Percentiles rank a stretch among this genome's conserved stretches.
phyloP scores from a whole-genome alignment of 768 basidiomycete species.

The Neoboletus subvelutipes region DNA sequence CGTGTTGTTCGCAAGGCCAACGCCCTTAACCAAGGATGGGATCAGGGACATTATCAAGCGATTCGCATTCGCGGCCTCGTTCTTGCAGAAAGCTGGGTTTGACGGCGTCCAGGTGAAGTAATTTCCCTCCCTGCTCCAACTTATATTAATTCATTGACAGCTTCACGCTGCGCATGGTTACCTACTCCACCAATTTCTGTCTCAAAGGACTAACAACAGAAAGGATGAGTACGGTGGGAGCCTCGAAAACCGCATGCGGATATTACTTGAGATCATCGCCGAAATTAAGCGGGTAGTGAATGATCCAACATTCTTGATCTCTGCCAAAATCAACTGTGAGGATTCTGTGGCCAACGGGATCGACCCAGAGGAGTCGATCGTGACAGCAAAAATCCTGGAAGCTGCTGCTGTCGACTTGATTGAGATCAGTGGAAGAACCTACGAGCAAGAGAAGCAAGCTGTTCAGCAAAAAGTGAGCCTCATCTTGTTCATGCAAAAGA shows the following conservation, averaged over 20 bases:
- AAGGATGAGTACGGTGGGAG: conserved; percentile 59
- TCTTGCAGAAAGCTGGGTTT: conserved; percentile 58
- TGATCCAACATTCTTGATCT: conserved; percentile 29
- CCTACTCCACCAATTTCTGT: conserved; percentile 49
- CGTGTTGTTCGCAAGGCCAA: conserved; percentile 31
- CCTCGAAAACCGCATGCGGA: conserved; percentile 49
- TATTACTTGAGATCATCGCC: conserved; percentile 46
- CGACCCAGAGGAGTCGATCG: conserved; percentile 31
- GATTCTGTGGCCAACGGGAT: conserved; percentile 33
- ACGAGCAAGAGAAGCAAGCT: conserved; percentile 24
- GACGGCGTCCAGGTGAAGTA: conserved; percentile 55
- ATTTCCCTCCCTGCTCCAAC: not conserved
- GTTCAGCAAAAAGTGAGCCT: conserved; percentile 12
- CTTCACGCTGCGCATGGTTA: conserved; percentile 47
- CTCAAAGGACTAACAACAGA: conserved; percentile 43
- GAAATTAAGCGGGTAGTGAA: conserved; percentile 43
- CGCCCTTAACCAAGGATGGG: conserved; percentile 44
- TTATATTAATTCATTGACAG: conserved; percentile 15
- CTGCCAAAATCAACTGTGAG: conserved; percentile 35
- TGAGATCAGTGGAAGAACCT: conserved; percentile 42
- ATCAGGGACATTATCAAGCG: conserved; percentile 50
- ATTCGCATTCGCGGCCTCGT: conserved; percentile 54
- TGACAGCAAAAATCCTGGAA: conserved; percentile 35
- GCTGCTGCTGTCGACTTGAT: conserved; percentile 37
- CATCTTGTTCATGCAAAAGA: not conserved